Percentiles rank a stretch among this genome's conserved stretches.
Evolutionary conservation across 352 stramenopile species (phyloP).

Genomic region (Phytophthora foliorum): DNA sequence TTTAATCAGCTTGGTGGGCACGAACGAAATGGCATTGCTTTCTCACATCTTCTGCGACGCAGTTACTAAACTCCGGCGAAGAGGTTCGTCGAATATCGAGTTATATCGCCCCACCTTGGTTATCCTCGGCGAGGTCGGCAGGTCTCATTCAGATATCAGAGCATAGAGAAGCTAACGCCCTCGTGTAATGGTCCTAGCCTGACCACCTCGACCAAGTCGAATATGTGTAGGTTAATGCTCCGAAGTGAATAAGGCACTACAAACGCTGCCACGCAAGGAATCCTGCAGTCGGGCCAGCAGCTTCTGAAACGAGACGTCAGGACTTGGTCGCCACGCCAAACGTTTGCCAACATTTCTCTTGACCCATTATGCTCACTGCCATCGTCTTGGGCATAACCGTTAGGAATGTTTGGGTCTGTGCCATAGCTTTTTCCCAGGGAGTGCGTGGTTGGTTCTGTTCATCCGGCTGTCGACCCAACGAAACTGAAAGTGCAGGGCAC

Average conservation of each 20-base stretch:
- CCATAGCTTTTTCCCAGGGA: slow-evolving; percentile 1
- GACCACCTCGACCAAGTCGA: slow-evolving; percentile 1
- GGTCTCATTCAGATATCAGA: slow-evolving; percentile 15
- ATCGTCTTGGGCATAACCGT: background rate
- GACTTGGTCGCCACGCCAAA: background rate
- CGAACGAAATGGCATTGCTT: no score
- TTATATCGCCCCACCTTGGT: background rate
- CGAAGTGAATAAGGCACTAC: background rate
- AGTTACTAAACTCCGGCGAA: no score
- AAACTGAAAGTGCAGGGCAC: slow-evolving; percentile 36
- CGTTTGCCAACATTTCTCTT: slow-evolving; percentile 20
- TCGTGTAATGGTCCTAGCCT: slow-evolving; percentile 1
- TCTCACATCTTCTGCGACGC: no score
- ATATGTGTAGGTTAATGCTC: background rate
- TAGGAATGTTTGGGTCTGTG: slow-evolving; percentile 14
- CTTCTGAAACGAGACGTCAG: slow-evolving; percentile 13
- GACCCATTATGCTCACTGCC: slow-evolving; percentile 19
- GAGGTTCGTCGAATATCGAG: background rate
- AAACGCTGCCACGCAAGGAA: background rate
- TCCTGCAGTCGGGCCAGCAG: slow-evolving; percentile 3
- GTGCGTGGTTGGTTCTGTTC: slow-evolving; percentile 15
- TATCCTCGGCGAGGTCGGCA: background rate
- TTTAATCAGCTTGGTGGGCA: no score
- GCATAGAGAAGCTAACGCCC: slow-evolving; percentile 4
- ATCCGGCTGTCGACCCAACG: slow-evolving; percentile 16